Evolutionary conservation across 169 alveolate genomes (phyloP).

Genomic region (Plasmodium billcollinsi): DNA sequence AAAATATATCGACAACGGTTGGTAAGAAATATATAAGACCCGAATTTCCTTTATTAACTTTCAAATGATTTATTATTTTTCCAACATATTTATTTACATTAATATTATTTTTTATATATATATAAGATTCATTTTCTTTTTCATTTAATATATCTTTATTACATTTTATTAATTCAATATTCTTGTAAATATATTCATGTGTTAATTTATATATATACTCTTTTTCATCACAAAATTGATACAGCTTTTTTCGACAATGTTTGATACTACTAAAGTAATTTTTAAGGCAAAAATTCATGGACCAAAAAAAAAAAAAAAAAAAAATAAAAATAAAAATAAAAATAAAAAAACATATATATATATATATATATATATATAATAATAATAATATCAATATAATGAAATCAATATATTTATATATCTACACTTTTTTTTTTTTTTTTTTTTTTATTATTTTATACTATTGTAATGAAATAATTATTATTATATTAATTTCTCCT

Average conservation of each 20-base stretch:
- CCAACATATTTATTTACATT: slow-evolving; percentile 72
- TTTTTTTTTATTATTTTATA: too few relatives aligned
- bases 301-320: background rate
- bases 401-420: too few relatives aligned
- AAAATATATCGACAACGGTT: slow-evolving; percentile 53
- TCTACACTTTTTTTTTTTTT: too few relatives aligned
- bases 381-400: too few relatives aligned
- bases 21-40: slow-evolving; percentile 47
- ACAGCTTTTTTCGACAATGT: slow-evolving; percentile 28
- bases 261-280: slow-evolving; percentile 13
- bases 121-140: background rate
- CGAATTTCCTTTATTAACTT: slow-evolving; percentile 43
- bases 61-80: slow-evolving; percentile 51
- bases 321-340: background rate
- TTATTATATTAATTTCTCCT: too few relatives aligned
- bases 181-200: slow-evolving; percentile 35
- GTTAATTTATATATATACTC: slow-evolving; percentile 35
- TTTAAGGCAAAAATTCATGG: slow-evolving; percentile 28
- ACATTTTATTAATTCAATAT: slow-evolving; percentile 17
- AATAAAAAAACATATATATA: background rate
- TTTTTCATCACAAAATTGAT: slow-evolving; percentile 64
- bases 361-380: background rate
- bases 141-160: slow-evolving; percentile 2
- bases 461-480: too few relatives aligned
- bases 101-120: slow-evolving; percentile 11